phyloP scores from a whole-genome alignment of 768 basidiomycete species.

The Atractiella rhizophila region DNA sequence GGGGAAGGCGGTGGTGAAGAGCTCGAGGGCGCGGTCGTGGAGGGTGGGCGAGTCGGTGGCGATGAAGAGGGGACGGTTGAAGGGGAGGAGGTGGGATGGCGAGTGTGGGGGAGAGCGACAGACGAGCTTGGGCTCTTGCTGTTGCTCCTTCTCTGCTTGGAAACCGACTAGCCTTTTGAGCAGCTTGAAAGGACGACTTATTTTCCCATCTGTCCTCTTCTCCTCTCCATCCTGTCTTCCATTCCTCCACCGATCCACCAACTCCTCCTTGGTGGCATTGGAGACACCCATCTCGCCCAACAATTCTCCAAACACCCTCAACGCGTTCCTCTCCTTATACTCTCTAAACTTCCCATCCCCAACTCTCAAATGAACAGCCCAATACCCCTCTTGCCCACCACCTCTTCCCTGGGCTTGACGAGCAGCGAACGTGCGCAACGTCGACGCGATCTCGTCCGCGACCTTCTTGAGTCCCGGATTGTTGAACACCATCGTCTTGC shows the following conservation, averaged over 20 bases:
- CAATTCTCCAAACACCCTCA: conserved; percentile 34
- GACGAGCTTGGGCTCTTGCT: conserved; percentile 5
- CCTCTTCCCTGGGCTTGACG: too few species aligned
- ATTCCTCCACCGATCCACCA: too few species aligned
- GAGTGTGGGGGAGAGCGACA: conserved; percentile 28
- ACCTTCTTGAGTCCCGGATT: conserved; percentile 28
- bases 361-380: conserved; percentile 42
- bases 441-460: conserved; percentile 26
- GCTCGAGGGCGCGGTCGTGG: conserved; percentile 26
- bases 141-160: not conserved
- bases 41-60: conserved; percentile 36
- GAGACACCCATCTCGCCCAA: conserved; percentile 29
- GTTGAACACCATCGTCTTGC: conserved; percentile 34
- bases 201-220: too few species aligned
- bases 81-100: conserved; percentile 17
- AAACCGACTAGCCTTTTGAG: conserved; percentile 9
- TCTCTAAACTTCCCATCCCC: conserved; percentile 39
- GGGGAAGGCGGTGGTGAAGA: conserved; percentile 34
- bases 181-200: too few species aligned
- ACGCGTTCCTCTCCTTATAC: conserved; percentile 26
- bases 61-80: conserved; percentile 40
- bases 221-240: not conserved
- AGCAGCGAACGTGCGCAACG: too few species aligned
- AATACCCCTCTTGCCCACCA: conserved; percentile 27
- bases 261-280: conserved; percentile 20